phyloP scores from a whole-genome alignment of 2,329 filamentous ascomycete species.

The Penicillium oxalicum region DNA sequence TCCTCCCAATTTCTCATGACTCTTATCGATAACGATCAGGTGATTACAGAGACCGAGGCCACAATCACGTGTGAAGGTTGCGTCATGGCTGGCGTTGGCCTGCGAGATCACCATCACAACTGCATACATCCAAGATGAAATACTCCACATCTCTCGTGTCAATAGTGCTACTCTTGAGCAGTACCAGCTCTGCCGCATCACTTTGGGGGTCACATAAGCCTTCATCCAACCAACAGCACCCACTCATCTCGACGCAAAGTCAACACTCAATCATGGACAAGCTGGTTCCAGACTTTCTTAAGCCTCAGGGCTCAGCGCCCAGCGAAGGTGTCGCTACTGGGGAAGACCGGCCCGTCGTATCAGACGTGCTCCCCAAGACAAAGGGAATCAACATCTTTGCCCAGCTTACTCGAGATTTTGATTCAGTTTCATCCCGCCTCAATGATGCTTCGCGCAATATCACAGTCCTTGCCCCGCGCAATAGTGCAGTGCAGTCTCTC shows the following conservation, averaged over 20 bases:
- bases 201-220: conserved; percentile 9
- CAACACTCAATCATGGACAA: conserved; percentile 24
- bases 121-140: conserved; percentile 15
- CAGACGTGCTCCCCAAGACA: conserved; percentile 76
- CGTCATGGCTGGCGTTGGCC: conserved; percentile 17
- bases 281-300: conserved; percentile 17
- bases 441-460: conserved; percentile 62
- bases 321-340: conserved; percentile 19
- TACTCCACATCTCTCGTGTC: conserved; percentile 4
- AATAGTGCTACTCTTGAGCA: conserved; percentile 9
- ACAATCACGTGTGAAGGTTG: conserved; percentile 20
- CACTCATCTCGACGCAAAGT: conserved; percentile 12
- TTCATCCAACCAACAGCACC: conserved; percentile 7
- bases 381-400: conserved; percentile 80
- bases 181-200: conserved; percentile 9
- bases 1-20: conserved; percentile 21
- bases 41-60: conserved; percentile 13
- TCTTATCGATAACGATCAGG: conserved; percentile 33
- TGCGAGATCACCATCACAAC: conserved; percentile 2
- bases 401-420: conserved; percentile 69
- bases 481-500: conserved; percentile 69
- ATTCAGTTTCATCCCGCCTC: conserved; percentile 62
- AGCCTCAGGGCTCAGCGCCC: conserved; percentile 17
- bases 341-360: conserved; percentile 58
- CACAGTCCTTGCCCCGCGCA: conserved; percentile 81